Evolutionary conservation across 2,329 filamentous ascomycete genomes (phyloP), one percentile per base, ranked within the genome.

Genomic region (Penicillium hesseltinei): DNA sequence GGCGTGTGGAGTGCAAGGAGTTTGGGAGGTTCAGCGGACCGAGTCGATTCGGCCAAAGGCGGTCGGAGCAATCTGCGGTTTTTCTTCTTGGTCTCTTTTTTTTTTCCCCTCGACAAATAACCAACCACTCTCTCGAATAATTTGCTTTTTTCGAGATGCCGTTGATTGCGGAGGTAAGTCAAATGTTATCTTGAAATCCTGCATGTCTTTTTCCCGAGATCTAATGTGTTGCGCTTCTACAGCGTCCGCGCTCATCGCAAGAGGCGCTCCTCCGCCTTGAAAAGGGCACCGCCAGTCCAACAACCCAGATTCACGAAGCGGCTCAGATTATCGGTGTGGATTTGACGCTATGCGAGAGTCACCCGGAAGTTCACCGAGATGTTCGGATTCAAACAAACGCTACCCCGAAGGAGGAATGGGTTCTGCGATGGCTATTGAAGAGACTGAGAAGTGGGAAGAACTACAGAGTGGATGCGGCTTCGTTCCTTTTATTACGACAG

Each of bases 381-480:
- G 55, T 56, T 44, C 57, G 65, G 35, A 54, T 63, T 10, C 66
- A 57, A 54, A 58, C 49, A 23, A 63, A 65, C 46, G 66, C 75
- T 13, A 73, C 75, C 5, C 77, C 76, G 29, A 81, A 83, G 66
- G 83, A 85, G 66, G 85, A 89, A 76, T 89, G 86, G 85, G 79
- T 88, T 15, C 69, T 88, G 56, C 81, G 83, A 66, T 89, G 87
- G 87, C 73, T 88, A 25, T 75, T 88, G 65, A 86, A 84, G 64
- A 86, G 83, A 67, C 62, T 88, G 51, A 82, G 79, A 63, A 70
- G 74, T 47, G 71, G 66, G 47, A 70, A 72, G 62, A 74, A 67
- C 46, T 79, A 79, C 52, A 77, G 79, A 50, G 69, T 74, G 35
- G 75, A 78, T 42, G 61, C 71, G n/a, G 66, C 67, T 45, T 75